phyloP scores from a whole-genome alignment of 129 eudicot species.

The Arctium lappa region DNA sequence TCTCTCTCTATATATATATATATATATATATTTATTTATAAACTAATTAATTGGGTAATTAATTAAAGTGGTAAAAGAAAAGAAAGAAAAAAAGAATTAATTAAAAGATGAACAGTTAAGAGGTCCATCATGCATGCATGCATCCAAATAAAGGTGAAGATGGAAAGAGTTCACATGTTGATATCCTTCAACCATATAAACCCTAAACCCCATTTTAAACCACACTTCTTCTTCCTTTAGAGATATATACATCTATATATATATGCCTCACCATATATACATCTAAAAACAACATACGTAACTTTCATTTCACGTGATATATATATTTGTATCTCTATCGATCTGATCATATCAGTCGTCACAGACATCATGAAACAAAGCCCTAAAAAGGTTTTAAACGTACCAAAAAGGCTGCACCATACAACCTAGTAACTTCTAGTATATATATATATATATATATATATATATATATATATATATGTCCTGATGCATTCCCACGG shows the following conservation, averaged over 20 bases:
- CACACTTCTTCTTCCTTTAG: not conserved
- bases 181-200: constrained; percentile 35
- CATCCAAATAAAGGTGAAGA: not conserved
- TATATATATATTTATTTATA: too few relatives aligned
- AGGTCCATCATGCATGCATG: constrained; percentile 7
- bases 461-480: too few relatives aligned
- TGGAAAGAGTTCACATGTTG: constrained; percentile 40
- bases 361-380: constrained; percentile 20
- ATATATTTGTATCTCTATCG: not conserved
- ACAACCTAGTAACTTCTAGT: constrained; percentile 11
- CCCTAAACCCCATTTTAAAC: constrained; percentile 9
- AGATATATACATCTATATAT: not conserved
- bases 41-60: not conserved
- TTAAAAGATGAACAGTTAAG: not conserved
- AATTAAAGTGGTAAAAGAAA: not conserved
- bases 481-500: not conserved
- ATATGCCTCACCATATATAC: not conserved
- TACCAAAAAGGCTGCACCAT: not conserved
- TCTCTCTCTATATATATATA: too few relatives aligned
- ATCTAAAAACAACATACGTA: not conserved
- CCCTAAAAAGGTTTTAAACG: not conserved
- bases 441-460: not conserved
- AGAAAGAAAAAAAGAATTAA: not conserved
- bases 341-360: not conserved
- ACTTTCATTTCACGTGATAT: constrained; percentile 29